Evolutionary conservation across 148 eudicot species (phyloP).

Genomic region (Fagopyrum homotropicum): DNA sequence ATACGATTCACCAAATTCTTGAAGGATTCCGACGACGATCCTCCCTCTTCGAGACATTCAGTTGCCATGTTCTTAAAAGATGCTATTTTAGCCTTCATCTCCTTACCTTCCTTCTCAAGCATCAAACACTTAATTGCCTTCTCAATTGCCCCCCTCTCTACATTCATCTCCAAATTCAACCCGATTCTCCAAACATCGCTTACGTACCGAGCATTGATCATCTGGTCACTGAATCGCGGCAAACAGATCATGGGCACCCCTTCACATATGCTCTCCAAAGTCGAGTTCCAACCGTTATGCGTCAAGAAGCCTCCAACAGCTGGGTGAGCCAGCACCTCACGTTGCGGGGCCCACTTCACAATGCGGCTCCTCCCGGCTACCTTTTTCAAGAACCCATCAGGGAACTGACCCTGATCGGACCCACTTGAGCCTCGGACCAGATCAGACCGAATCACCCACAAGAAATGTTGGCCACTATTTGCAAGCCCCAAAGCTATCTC

Average conservation of each 20-base stretch:
- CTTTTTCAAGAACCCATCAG: constrained; percentile 8
- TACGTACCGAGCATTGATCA: constrained; percentile 15
- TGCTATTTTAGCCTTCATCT: constrained; percentile 6
- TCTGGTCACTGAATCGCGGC: constrained; percentile 10
- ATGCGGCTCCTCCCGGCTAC: not conserved
- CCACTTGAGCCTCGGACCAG: not conserved
- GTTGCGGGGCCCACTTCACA: constrained; percentile 26
- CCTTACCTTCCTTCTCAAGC: constrained; percentile 13
- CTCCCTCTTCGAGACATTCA: not conserved
- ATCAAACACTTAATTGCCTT: not conserved
- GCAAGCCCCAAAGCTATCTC: constrained; percentile 50
- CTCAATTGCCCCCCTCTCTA: not conserved
- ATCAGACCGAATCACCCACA: constrained; percentile 33
- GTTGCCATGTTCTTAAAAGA: not conserved
- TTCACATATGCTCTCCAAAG: constrained; percentile 32
- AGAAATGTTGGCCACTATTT: constrained; percentile 36
- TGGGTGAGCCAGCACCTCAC: constrained; percentile 40
- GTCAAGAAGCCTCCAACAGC: constrained; percentile 55
- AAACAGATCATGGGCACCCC: constrained; percentile 13
- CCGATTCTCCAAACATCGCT: constrained; percentile 41
- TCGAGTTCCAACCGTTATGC: constrained; percentile 61
- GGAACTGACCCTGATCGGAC: not conserved
- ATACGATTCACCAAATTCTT: constrained; percentile 10
- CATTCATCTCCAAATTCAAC: constrained; percentile 5
- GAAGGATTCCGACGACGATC: constrained; percentile 3